Percentiles rank a stretch among this genome's conserved stretches.
phyloP scores from a whole-genome alignment of 176 grass and related monocot genomes.

The Oryza meyeriana region DNA sequence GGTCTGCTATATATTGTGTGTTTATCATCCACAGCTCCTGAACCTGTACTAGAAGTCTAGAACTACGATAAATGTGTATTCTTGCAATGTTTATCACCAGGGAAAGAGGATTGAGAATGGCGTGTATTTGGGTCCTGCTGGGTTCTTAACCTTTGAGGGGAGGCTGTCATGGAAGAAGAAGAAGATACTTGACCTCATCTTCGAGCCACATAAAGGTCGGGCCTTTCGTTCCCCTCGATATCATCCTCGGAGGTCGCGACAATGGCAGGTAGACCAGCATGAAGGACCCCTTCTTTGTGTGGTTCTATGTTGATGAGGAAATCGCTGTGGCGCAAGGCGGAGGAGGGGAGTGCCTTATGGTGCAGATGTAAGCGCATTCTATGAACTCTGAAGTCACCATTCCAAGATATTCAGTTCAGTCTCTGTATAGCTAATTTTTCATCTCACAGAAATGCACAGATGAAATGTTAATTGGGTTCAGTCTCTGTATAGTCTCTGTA shows the following conservation, averaged over 20 bases:
- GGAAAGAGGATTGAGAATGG: conserved; percentile 87
- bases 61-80: neutral
- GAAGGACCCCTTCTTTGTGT: conserved; percentile 85
- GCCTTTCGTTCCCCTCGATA: conserved; percentile 66
- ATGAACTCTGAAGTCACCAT: conserved; percentile 40
- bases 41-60: neutral
- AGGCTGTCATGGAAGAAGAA: conserved; percentile 85
- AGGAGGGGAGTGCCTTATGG: conserved; percentile 82
- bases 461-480: neutral
- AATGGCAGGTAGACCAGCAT: conserved; percentile 54
- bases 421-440: neutral
- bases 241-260: conserved; percentile 33
- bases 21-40: too few species aligned
- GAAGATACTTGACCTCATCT: conserved; percentile 87
- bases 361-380: conserved; percentile 64
- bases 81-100: conserved; percentile 34
- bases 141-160: conserved; percentile 74
- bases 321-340: conserved; percentile 87
- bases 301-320: conserved; percentile 93
- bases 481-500: too few species aligned
- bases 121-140: conserved; percentile 65
- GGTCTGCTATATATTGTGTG: too few species aligned
- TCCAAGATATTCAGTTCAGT: neutral
- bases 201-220: conserved; percentile 67
- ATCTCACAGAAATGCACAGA: neutral